Evolutionary conservation across 1,139 yeast species (phyloP).

Genomic region (Blastobotrys raffinosifermentans): DNA sequence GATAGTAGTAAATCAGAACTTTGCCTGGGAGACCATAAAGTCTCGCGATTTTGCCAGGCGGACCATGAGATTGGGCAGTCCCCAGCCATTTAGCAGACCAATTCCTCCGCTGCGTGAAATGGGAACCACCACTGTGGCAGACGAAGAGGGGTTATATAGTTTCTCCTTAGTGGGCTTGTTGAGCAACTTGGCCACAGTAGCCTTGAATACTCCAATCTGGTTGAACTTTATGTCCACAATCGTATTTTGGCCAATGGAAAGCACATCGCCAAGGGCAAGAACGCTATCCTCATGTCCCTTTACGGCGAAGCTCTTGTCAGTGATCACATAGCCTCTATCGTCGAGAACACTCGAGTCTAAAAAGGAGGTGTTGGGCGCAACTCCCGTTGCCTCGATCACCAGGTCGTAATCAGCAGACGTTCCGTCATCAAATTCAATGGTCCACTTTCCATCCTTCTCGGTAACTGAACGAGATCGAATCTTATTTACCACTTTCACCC

Average conservation of each 20-base stretch:
- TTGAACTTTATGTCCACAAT: conserved; percentile 15
- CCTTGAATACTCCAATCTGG: conserved; percentile 13
- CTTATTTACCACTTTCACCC: conserved; percentile 20
- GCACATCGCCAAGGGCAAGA: conserved; percentile 27
- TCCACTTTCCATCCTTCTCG: conserved; percentile 9
- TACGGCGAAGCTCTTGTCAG: conserved; percentile 22
- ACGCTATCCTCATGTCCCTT: conserved; percentile 17
- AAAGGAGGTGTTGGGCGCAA: conserved; percentile 23
- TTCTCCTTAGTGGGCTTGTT: conserved; percentile 6
- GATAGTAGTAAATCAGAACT: too few relatives aligned
- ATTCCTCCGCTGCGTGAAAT: conserved; percentile 21
- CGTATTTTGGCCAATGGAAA: conserved; percentile 14
- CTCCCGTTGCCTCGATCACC: conserved; percentile 20
- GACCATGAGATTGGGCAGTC: conserved; percentile 20
- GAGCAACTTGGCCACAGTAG: conserved; percentile 17
- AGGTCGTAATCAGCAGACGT: conserved; percentile 15
- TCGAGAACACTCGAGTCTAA: conserved; percentile 17
- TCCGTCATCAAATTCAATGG: conserved; percentile 14
- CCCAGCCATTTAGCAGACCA: conserved; percentile 19
- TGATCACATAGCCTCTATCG: conserved; percentile 15
- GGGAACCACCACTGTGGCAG: conserved; percentile 15
- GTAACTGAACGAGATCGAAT: conserved; percentile 12
- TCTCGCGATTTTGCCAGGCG: conserved; percentile 16
- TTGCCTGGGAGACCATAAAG: conserved; percentile 17
- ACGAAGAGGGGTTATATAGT: conserved; percentile 8